These are phyloP conservation scores for Rhizomucor pusillus DNA, from an alignment of 371 early-diverging fungal genomes.

Conservation along the genomic window DNA sequence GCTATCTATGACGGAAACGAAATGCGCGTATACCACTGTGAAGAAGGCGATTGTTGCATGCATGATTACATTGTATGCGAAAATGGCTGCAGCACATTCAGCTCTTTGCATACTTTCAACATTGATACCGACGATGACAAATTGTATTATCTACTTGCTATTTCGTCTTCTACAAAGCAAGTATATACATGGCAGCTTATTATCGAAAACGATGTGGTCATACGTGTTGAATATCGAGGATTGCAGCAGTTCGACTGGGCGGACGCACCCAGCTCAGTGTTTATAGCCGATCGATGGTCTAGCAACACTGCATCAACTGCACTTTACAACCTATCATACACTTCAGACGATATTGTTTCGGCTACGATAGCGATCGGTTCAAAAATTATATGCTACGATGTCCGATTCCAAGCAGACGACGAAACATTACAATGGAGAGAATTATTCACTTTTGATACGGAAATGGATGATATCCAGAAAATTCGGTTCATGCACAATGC, in stretches of 20 bases:
- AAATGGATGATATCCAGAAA: conserved; percentile 7
- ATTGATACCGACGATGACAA: conserved; percentile 2
- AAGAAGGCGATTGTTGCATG: conserved; percentile 24
- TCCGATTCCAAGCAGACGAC: neutral
- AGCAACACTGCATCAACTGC: conserved; percentile 10
- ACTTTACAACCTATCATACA: conserved; percentile 3
- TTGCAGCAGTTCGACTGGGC: conserved; percentile 9
- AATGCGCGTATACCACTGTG: conserved; percentile 25
- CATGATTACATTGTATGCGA: conserved; percentile 27
- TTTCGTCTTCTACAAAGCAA: conserved; percentile 11
- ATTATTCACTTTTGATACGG: conserved; percentile 21
- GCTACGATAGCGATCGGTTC: conserved; percentile 8
- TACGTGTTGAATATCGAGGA: conserved; percentile 2
- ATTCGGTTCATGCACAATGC: conserved; percentile 15
- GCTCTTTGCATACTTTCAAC: conserved; percentile 31
- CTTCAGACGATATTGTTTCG: neutral
- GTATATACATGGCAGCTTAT: conserved; percentile 28
- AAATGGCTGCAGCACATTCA: conserved; percentile 17
- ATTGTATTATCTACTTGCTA: conserved; percentile 2
- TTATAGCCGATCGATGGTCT: conserved; percentile 1
- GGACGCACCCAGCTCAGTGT: neutral
- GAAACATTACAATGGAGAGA: conserved; percentile 19
- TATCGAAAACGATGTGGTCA: neutral
- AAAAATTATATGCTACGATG: conserved; percentile 5
- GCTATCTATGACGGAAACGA: conserved; percentile 38